phyloP scores from a whole-genome alignment of 371 early-diverging fungal genomes.

The Lichtheimia hyalospora region DNA sequence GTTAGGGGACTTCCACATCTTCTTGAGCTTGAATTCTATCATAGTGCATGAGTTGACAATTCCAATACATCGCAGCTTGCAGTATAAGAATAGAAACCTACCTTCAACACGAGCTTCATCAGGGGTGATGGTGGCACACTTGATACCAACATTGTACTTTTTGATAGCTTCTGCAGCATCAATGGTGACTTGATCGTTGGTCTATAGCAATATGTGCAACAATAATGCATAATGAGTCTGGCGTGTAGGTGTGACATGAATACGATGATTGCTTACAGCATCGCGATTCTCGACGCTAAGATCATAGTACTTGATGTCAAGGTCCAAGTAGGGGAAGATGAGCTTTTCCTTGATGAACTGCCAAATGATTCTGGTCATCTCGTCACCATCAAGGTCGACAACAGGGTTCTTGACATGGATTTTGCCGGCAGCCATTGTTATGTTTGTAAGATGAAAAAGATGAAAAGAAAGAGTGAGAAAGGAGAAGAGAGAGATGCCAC shows the following conservation, averaged over 20 bases:
- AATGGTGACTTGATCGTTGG: constrained; percentile 93
- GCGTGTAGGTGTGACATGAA: neutral
- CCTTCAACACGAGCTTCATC: constrained; percentile 93
- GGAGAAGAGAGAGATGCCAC: neutral
- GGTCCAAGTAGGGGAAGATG: constrained; percentile 88
- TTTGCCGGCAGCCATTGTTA: constrained; percentile 23
- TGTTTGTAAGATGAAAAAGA: neutral
- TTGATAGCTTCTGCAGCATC: constrained; percentile 96
- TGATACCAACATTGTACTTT: constrained; percentile 97
- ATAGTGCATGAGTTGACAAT: neutral
- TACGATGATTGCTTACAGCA: constrained; percentile 38
- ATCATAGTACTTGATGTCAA: constrained; percentile 96
- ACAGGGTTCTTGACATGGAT: constrained; percentile 84
- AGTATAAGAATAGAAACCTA: constrained; percentile 11
- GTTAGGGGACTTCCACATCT: constrained; percentile 97
- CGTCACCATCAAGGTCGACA: constrained; percentile 95
- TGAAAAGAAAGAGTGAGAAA: constrained; percentile 5
- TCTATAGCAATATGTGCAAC: constrained; percentile 55
- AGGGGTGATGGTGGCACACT: constrained; percentile 99
- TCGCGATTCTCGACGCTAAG: constrained; percentile 92
- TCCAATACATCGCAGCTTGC: too few species aligned
- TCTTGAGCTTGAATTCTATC: constrained; percentile 90
- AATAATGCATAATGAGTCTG: neutral
- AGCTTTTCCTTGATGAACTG: constrained; percentile 91
- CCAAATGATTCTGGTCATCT: constrained; percentile 97